Conservation (phyloP, 257 asterid species). For the Solanum peruvianum region DNA sequence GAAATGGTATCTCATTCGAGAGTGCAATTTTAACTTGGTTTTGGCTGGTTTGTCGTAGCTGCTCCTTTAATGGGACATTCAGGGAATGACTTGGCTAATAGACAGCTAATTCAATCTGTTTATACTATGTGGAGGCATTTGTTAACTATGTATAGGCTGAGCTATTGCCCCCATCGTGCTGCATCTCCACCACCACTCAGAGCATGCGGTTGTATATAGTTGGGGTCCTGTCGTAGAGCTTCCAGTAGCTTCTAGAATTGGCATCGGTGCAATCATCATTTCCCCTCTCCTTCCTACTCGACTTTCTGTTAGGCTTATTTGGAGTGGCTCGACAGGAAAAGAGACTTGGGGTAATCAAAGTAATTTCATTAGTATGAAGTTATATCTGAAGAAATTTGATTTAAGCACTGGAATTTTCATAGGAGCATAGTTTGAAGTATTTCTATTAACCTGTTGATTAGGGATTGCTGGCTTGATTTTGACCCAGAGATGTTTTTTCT, state of each 20-base stretch:
- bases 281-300: neutral
- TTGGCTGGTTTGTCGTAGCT: constrained; percentile 25
- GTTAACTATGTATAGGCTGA: constrained; percentile 13
- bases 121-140: constrained; percentile 9
- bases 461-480: neutral
- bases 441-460: neutral
- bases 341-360: neutral
- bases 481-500: neutral
- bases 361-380: neutral
- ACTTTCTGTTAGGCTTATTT: neutral
- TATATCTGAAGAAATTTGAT: neutral
- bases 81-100: constrained; percentile 8
- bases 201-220: neutral
- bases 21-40: constrained; percentile 22
- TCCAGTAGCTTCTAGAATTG: neutral
- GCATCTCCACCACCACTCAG: neutral
- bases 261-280: neutral
- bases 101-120: neutral
- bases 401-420: neutral
- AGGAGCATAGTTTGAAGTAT: neutral
- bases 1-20: constrained; percentile 15
- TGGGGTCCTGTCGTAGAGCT: neutral
- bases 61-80: constrained; percentile 13
- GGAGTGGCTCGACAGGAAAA: neutral
- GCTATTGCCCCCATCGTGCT: constrained; percentile 1